These are phyloP conservation scores for Cyclotella cryptica DNA, from an alignment of 108 stramenopile genomes.

Conservation along the genomic window DNA sequence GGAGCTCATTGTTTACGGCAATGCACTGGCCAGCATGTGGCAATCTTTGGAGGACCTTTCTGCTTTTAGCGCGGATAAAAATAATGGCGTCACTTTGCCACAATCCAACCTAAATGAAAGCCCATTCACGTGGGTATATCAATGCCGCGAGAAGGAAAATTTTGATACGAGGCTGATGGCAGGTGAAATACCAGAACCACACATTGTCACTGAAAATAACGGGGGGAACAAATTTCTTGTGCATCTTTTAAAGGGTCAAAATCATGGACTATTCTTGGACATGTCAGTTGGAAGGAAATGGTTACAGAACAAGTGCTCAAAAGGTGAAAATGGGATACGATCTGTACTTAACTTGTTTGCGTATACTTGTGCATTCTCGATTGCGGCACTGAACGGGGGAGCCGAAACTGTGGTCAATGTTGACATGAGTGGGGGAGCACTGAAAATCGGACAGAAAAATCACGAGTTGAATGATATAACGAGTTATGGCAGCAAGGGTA, in stretches of 20 bases:
- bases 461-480: conserved; percentile 46
- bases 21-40: conserved; percentile 7
- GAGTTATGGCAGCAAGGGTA: conserved; percentile 7
- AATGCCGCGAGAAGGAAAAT: conserved; percentile 27
- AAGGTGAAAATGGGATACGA: conserved; percentile 2
- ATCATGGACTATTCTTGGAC: conserved; percentile 55
- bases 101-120: not conserved
- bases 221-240: conserved; percentile 40
- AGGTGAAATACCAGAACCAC: conserved; percentile 40
- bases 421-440: conserved; percentile 45
- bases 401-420: conserved; percentile 48
- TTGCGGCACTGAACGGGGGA: conserved; percentile 54
- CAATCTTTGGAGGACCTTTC: not conserved
- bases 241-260: conserved; percentile 35
- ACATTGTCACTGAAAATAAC: conserved; percentile 46
- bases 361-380: conserved; percentile 54
- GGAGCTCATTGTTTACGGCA: conserved; percentile 7
- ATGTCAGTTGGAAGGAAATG: conserved; percentile 49
- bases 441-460: conserved; percentile 52
- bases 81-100: not conserved
- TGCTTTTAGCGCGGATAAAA: not conserved
- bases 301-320: conserved; percentile 28
- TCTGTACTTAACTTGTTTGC: conserved; percentile 50
- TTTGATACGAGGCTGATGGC: conserved; percentile 19
- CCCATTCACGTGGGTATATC: conserved; percentile 41